Percentiles rank a stretch among this genome's conserved stretches.
These are phyloP conservation scores for Filobasidium uniguttulatum DNA, from an alignment of 1,284 basidiomycete species.

Conservation along the genomic window DNA sequence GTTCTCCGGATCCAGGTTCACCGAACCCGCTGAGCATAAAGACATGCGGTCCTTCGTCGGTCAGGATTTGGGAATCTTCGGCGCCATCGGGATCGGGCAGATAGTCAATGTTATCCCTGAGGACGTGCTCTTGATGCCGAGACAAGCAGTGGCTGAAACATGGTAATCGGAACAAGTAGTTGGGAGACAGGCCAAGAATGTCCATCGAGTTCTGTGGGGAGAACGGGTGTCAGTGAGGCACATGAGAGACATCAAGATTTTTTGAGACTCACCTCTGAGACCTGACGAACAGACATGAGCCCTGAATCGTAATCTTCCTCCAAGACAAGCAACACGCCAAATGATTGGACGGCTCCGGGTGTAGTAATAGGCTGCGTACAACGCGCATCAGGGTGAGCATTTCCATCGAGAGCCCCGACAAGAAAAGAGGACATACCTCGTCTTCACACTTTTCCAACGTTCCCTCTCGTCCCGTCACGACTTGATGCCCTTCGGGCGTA, in stretches of 20 bases:
- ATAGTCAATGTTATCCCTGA: constrained; percentile 67
- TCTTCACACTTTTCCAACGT: constrained; percentile 60
- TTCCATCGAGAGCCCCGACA: background rate
- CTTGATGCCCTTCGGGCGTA: constrained; percentile 57
- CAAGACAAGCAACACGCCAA: constrained; percentile 65
- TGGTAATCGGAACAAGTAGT: constrained; percentile 60
- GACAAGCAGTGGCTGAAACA: constrained; percentile 64
- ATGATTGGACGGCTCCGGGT: constrained; percentile 73
- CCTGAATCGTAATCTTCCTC: constrained; percentile 52
- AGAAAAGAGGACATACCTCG: constrained; percentile 43
- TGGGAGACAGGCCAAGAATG: constrained; percentile 58
- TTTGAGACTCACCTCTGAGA: constrained; percentile 52
- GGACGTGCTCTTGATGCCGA: constrained; percentile 52
- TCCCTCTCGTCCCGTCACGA: constrained; percentile 61
- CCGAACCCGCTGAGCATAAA: constrained; percentile 61
- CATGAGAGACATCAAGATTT: background rate
- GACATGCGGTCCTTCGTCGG: constrained; percentile 50
- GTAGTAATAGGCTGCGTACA: constrained; percentile 62
- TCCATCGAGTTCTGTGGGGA: constrained; percentile 47
- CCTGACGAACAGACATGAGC: constrained; percentile 55
- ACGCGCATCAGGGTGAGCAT: too few species aligned
- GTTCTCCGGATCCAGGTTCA: constrained; percentile 44
- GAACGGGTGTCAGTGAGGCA: constrained; percentile 12
- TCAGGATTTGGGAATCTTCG: constrained; percentile 39
- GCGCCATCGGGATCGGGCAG: constrained; percentile 43